phyloP scores from a whole-genome alignment of 495 filamentous ascomycete genomes.

The Astrothelium macrocarpum region DNA sequence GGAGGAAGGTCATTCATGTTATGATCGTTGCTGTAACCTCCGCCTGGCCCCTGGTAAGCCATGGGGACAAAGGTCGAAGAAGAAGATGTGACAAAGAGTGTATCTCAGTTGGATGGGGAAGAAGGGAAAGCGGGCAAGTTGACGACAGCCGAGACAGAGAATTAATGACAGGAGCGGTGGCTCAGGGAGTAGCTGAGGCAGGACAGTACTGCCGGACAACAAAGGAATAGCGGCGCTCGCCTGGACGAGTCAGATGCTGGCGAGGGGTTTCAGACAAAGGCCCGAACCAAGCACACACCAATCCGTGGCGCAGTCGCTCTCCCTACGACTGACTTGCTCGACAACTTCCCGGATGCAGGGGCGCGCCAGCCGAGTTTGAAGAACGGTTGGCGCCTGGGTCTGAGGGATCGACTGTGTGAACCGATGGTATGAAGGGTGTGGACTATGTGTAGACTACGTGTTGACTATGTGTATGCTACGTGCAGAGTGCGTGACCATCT shows the following conservation, averaged over 20 bases:
- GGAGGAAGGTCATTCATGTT: constrained; percentile 57
- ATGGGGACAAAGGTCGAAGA: constrained; percentile 6
- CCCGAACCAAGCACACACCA: background rate
- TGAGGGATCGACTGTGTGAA: background rate
- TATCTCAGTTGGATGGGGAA: constrained; percentile 6
- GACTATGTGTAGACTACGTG: too few relatives aligned
- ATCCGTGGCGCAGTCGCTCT: background rate
- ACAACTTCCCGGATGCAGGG: background rate
- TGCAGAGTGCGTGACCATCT: too few relatives aligned
- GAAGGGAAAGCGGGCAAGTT: background rate
- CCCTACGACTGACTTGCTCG: background rate
- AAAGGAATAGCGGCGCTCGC: background rate
- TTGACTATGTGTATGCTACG: too few relatives aligned
- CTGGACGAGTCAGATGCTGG: background rate
- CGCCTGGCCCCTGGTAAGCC: constrained; percentile 16
- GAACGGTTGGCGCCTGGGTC: background rate
- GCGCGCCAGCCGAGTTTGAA: background rate
- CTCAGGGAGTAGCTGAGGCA: constrained; percentile 6
- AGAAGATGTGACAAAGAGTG: constrained; percentile 1
- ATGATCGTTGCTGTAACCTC: constrained; percentile 49
- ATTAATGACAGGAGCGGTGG: constrained; percentile 2
- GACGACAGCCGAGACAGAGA: background rate
- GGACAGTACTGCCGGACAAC: background rate
- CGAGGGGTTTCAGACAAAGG: constrained; percentile 4
- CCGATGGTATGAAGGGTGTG: background rate